Conservation (phyloP, 2,329 filamentous ascomycete species). For the Diatrype stigma region DNA sequence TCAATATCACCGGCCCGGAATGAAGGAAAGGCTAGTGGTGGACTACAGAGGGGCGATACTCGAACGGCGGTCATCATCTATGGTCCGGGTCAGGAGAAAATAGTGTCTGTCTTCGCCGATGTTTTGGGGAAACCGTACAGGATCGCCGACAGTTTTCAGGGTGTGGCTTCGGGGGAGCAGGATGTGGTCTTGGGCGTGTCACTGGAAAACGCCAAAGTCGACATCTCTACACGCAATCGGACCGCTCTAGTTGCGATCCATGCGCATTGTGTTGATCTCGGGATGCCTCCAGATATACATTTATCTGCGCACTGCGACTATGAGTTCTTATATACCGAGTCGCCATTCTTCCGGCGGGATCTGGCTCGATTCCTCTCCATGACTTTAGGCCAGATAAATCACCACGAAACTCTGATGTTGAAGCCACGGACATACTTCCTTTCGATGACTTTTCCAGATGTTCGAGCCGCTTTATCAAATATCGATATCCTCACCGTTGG, state of each 20-base stretch:
- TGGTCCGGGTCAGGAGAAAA: constrained; percentile 66
- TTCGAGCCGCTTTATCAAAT: constrained; percentile 76
- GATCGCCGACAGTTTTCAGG: constrained; percentile 51
- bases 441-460: constrained; percentile 83
- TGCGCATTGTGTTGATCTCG: constrained; percentile 69
- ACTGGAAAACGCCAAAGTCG: constrained; percentile 50
- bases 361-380: constrained; percentile 76
- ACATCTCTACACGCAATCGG: constrained; percentile 55
- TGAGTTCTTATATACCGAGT: constrained; percentile 77
- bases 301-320: constrained; percentile 73
- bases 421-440: constrained; percentile 81
- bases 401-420: constrained; percentile 71
- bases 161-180: constrained; percentile 50
- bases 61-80: constrained; percentile 65
- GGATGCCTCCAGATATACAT: constrained; percentile 62
- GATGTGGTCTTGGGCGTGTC: constrained; percentile 66
- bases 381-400: constrained; percentile 72
- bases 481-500: constrained; percentile 84
- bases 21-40: constrained; percentile 40
- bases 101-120: constrained; percentile 72
- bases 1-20: constrained; percentile 19
- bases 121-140: constrained; percentile 71
- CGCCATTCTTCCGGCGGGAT: constrained; percentile 69
- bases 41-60: constrained; percentile 49
- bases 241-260: constrained; percentile 65